Base-by-base conservation (phyloP, 2,329 filamentous ascomycete species). In the Boeremia lycopersici region DNA sequence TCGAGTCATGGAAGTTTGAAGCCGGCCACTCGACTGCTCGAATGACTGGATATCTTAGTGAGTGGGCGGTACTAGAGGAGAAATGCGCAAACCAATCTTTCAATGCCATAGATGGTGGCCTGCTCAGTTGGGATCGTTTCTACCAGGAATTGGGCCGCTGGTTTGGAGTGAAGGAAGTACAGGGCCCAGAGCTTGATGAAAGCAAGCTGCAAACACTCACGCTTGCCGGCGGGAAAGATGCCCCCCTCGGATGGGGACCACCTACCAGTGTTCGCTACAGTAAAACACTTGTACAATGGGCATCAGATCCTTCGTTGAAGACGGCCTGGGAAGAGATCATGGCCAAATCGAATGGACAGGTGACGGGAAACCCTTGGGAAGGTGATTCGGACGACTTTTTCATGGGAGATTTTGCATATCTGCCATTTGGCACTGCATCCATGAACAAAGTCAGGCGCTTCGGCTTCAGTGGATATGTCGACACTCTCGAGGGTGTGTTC, bases 21-120 rank as follows among this genome's bases (percentile, higher is more conserved):
- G 52, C 34, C 7, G 12, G 13, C 3, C 54, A 56, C 29, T 60
- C 60, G 2, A 56, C 60, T 13, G 57, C 59, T 0, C 48, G 53
- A 2, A n/a, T 61, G 15, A 59, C 53, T 11, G 56, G 56, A 9
- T 61, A 55, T 23, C n/a, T 61, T 23, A 59, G 56, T 11, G 59
- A 61, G 11, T 61, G 59, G 56, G 59, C 47, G 12, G 49, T 59
- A 0, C 39, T 59, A 11, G 48, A 57, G 6, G 56, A 61, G 6
- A 15, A 42, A 4, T 59, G 53, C 19, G 43, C 50, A 13, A 57
- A 56, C 19, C 43, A 61, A 19, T 31, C 44, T 0, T 59, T 52
- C 49, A 59, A 57, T 15, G 46, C 59, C 7, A 35, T 50, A 26
- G 49, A 57, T 30, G 53, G 54, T 17, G 41, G 39, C 3, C 9